Evolutionary conservation across 345 rosid species (phyloP).

Genomic region (Dimocarpus longan): DNA sequence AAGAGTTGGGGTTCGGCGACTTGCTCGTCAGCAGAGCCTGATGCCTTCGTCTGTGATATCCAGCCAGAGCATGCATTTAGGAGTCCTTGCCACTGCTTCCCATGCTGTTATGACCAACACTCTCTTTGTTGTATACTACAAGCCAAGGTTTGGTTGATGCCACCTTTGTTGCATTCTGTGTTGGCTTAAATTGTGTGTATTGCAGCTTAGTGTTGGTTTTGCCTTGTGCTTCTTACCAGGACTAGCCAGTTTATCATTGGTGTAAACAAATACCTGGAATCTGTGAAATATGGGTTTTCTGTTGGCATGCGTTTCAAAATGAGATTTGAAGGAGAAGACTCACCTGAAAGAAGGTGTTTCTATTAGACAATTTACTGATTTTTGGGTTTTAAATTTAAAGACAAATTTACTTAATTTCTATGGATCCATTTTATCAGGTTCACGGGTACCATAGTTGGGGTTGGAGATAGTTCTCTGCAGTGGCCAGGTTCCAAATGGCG

Average conservation of each 20-base stretch:
- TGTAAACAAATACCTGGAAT: constrained; percentile 57
- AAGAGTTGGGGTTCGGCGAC: constrained; percentile 68
- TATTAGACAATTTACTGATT: not conserved
- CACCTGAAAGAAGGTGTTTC: constrained; percentile 65
- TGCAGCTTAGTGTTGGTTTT: not conserved
- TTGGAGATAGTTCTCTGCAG: constrained; percentile 57
- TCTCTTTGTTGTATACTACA: constrained; percentile 70
- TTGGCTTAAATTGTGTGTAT: not conserved
- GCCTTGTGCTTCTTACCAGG: constrained; percentile 37
- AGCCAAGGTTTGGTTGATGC: constrained; percentile 58
- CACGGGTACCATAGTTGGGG: constrained; percentile 70
- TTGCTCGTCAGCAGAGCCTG: constrained; percentile 48
- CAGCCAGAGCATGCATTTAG: constrained; percentile 83
- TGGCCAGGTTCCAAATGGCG: constrained; percentile 81
- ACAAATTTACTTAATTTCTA: not conserved
- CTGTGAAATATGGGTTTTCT: constrained; percentile 45
- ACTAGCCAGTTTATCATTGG: constrained; percentile 67
- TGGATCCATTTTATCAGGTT: constrained; percentile 44
- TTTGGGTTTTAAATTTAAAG: not conserved
- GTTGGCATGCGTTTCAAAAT: constrained; percentile 75
- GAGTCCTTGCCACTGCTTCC: constrained; percentile 85
- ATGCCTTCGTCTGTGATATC: constrained; percentile 75
- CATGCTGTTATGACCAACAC: constrained; percentile 62
- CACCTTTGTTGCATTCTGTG: not conserved
- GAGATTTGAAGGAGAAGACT: constrained; percentile 84